These are phyloP conservation scores for Leptographium galeiforme DNA, from an alignment of 2,329 filamentous ascomycete species.

Conservation along the genomic window DNA sequence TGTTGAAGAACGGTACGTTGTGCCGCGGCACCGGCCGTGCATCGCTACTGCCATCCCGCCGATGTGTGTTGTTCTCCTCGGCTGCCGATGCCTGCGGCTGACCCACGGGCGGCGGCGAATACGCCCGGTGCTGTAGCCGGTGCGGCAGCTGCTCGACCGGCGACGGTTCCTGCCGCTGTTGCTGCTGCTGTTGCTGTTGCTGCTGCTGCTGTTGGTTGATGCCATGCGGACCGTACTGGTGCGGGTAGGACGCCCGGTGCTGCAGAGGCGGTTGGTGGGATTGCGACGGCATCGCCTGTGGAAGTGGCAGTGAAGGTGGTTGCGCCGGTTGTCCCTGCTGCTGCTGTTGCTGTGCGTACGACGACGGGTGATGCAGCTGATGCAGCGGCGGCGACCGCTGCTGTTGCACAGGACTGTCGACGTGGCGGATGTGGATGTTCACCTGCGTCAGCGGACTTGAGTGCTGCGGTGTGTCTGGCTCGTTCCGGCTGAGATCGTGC, in stretches of 20 bases:
- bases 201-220: neutral
- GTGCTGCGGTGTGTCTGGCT: constrained; percentile 41
- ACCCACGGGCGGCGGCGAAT: neutral
- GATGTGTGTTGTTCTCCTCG: neutral
- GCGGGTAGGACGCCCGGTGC: constrained; percentile 8
- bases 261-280: neutral
- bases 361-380: neutral
- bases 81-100: neutral
- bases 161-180: neutral
- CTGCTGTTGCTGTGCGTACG: constrained; percentile 3
- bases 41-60: no score
- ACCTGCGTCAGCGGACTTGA: constrained; percentile 40
- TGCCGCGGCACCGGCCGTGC: constrained; percentile 25
- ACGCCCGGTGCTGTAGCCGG: neutral
- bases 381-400: constrained; percentile 24
- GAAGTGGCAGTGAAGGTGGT: neutral
- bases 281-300: constrained; percentile 14
- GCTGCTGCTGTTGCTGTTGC: neutral
- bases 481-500: constrained; percentile 43
- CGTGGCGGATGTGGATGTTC: constrained; percentile 31
- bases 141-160: neutral
- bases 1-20: constrained; percentile 42
- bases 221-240: neutral
- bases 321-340: neutral
- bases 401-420: constrained; percentile 28